These are phyloP conservation scores for Claviceps sp. DNA, from an alignment of 2,329 filamentous ascomycete genomes.

Conservation along the genomic window DNA sequence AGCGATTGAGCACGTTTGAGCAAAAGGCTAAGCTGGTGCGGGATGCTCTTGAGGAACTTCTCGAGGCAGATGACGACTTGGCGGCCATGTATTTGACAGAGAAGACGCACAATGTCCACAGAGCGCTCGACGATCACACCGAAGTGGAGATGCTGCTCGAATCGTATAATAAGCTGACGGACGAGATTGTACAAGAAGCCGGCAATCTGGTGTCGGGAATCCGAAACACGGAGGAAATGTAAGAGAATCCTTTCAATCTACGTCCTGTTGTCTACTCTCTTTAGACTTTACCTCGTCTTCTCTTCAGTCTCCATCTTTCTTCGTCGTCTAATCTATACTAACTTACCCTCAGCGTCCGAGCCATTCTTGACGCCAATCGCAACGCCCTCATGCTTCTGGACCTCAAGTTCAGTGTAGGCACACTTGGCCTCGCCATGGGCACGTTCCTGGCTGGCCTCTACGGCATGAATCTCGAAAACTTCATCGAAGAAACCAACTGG, in stretches of 20 bases:
- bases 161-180: slow-evolving; percentile 93
- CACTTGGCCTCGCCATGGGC: slow-evolving; percentile 83
- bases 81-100: slow-evolving; percentile 92
- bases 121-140: slow-evolving; percentile 77
- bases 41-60: slow-evolving; percentile 85
- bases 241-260: slow-evolving; percentile 20
- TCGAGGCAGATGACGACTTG: slow-evolving; percentile 93
- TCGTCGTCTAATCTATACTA: slow-evolving; percentile 4
- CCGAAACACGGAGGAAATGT: slow-evolving; percentile 97
- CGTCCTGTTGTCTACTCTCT: neutral
- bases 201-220: slow-evolving; percentile 90
- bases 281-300: no score
- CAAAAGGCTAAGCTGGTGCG: slow-evolving; percentile 90
- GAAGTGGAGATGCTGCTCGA: slow-evolving; percentile 96
- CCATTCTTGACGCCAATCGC: slow-evolving; percentile 93
- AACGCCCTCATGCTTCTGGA: slow-evolving; percentile 97
- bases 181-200: slow-evolving; percentile 93
- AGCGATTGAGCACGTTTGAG: slow-evolving; percentile 92
- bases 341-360: slow-evolving; percentile 59
- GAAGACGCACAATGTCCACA: slow-evolving; percentile 58
- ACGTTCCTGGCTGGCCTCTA: slow-evolving; percentile 98
- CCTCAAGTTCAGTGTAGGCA: slow-evolving; percentile 90
- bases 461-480: slow-evolving; percentile 98
- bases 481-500: slow-evolving; percentile 84
- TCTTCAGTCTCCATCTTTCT: neutral